Conservation (phyloP, 2,329 filamentous ascomycete species). For the Verticillium longisporum region DNA sequence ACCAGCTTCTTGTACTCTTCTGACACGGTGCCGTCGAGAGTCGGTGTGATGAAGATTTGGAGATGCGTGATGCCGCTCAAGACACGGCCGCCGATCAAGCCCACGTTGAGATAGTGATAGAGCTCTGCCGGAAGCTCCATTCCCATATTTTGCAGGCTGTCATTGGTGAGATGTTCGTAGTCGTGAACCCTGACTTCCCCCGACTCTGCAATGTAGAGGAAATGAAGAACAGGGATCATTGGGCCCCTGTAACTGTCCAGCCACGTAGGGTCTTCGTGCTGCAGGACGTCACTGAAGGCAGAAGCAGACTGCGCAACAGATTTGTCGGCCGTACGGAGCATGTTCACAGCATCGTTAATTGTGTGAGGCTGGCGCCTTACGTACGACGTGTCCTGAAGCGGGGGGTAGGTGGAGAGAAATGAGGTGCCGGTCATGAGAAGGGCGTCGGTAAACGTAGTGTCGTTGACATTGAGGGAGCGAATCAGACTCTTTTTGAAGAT, state of each 20-base stretch:
- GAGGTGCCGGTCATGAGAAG: constrained; percentile 76
- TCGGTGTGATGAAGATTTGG: constrained; percentile 72
- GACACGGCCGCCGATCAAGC: constrained; percentile 71
- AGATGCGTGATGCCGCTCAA: constrained; percentile 77
- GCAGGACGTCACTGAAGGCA: constrained; percentile 72
- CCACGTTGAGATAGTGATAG: constrained; percentile 81
- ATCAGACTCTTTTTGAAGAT: constrained; percentile 65
- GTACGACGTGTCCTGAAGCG: constrained; percentile 55
- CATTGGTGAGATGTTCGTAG: constrained; percentile 65
- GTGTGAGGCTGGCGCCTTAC: constrained; percentile 50
- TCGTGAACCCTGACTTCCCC: constrained; percentile 73
- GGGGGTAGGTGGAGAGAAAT: constrained; percentile 73
- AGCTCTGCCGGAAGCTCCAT: constrained; percentile 83
- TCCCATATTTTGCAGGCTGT: constrained; percentile 87
- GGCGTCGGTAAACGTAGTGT: constrained; percentile 75
- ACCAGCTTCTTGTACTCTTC: constrained; percentile 77
- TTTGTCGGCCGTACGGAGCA: constrained; percentile 65
- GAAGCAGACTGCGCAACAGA: constrained; percentile 67
- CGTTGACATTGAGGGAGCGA: constrained; percentile 56
- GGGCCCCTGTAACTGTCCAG: constrained; percentile 82
- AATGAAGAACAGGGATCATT: constrained; percentile 79
- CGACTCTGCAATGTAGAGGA: constrained; percentile 70
- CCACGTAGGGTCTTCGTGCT: constrained; percentile 66
- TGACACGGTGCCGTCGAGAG: constrained; percentile 75
- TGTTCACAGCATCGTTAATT: constrained; percentile 69